Evolutionary conservation across 441 rosid genomes (phyloP), one percentile per base, ranked within the genome.

Genomic region (Cnidoscolus chayamansa): DNA sequence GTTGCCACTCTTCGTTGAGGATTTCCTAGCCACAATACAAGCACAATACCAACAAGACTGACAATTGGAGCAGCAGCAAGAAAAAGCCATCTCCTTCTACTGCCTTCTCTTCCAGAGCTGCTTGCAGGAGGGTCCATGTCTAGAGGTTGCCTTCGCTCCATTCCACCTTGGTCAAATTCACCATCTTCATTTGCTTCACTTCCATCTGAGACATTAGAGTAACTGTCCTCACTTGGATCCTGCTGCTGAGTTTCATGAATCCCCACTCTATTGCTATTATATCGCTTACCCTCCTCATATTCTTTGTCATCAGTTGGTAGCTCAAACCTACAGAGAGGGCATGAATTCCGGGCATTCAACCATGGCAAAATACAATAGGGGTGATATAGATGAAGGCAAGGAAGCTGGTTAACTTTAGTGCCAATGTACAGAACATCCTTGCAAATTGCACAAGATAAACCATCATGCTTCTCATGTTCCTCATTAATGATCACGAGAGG

Each of bases 301-400:
- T 94, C 97, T 66, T 72, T 79, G 78, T 92, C 97, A 72, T 90
- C 98, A 25, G 94, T 94, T 43, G 97, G 98, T 68, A 92, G 91
- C 81, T 92, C 97, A 70, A 82, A 90, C 47, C 97, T 91, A 63
- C 98, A 94, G 20, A 92, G 89, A 40, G 98, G 98, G 73, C 98
- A 94, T 32, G 98, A 88, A 81, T 94, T 94, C 58, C 93, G 87
- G 47, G 97, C 70, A 76, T 78, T 81, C 81, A 94, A 76, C 98
- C 98, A 92, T 20, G 96, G 97, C 74, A 90, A 67, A 72, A 94
- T 94, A 85, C 98, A 94, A 57, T 74, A 66, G 51, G 83, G 84
- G 71, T 94, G 97, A 80, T 94, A 94, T 59, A 92, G 76, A 72
- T 94, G 98, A 72, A 73, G 73, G 82, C 98, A 94, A 1, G 98